phyloP scores from a whole-genome alignment of 1,139 yeast genomes.

The Kodamaea fungicola region DNA sequence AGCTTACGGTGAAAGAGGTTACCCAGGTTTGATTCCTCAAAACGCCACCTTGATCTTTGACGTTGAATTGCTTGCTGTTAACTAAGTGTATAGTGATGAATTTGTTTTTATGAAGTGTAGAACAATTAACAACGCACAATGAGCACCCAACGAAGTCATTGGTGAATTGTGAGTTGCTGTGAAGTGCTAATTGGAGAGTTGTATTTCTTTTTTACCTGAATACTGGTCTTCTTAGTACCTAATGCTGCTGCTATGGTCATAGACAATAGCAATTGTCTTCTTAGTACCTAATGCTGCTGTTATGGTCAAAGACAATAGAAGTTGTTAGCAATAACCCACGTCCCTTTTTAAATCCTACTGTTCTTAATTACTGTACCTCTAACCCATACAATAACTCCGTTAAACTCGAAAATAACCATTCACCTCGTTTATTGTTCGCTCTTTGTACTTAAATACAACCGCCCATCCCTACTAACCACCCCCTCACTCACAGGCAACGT shows the following conservation, averaged over 20 bases:
- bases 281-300: too few species aligned
- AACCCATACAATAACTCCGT: too few species aligned
- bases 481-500: slow-evolving; percentile 42
- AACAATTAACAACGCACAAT: not conserved
- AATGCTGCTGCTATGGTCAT: too few species aligned
- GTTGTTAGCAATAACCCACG: too few species aligned
- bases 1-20: slow-evolving; percentile 93
- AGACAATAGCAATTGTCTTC: too few species aligned
- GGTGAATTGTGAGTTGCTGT: not conserved
- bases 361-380: too few species aligned
- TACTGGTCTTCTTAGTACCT: not conserved
- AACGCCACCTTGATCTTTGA: slow-evolving; percentile 91
- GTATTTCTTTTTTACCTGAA: not conserved
- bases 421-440: too few species aligned
- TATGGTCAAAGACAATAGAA: too few species aligned
- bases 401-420: too few species aligned
- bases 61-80: slow-evolving; percentile 83
- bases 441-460: slow-evolving; percentile 6
- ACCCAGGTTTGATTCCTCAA: slow-evolving; percentile 95
- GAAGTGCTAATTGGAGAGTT: not conserved
- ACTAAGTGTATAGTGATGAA: slow-evolving; percentile 30
- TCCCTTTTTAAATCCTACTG: too few species aligned
- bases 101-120: too few species aligned
- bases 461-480: slow-evolving; percentile 14
- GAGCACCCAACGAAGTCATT: not conserved